Percentiles rank a stretch among this genome's conserved stretches.
Evolutionary conservation across 192 early-diverging fungal genomes (phyloP).

Genomic region (Obelidium mucronatum): DNA sequence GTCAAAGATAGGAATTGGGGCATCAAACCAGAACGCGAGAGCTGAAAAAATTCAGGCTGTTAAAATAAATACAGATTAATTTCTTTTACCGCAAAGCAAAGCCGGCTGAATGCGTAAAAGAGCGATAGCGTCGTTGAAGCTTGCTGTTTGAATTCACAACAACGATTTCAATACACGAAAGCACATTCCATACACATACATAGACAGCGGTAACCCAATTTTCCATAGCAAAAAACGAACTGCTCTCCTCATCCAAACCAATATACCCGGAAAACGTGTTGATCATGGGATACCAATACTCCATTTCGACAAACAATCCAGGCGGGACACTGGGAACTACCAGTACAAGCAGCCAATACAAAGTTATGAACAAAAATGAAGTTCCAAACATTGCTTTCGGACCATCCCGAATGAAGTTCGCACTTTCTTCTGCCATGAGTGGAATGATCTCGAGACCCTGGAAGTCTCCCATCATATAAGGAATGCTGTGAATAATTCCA

Average conservation of each 20-base stretch:
- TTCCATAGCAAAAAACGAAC: not conserved
- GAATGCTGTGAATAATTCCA: constrained; percentile 5
- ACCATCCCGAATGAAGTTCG: constrained; percentile 10
- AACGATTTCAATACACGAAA: not conserved
- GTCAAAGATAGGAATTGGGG: constrained; percentile 19
- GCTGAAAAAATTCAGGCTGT: not conserved
- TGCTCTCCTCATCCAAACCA: not conserved
- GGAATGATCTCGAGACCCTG: constrained; percentile 28
- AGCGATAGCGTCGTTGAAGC: not conserved
- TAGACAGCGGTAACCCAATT: not conserved
- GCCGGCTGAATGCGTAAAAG: constrained; percentile 17
- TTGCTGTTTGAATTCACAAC: constrained; percentile 2
- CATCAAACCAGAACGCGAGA: constrained; percentile 20
- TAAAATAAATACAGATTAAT: not conserved
- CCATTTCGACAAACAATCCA: not conserved
- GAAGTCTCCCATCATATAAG: not conserved
- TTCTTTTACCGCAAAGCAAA: constrained; percentile 16
- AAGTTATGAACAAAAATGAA: not conserved
- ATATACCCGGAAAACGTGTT: not conserved
- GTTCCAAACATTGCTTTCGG: constrained; percentile 12
- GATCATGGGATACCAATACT: not conserved
- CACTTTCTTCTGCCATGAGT: constrained; percentile 23
- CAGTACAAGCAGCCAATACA: constrained; percentile 1
- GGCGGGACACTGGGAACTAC: not conserved
- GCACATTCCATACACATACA: too few relatives aligned